These are phyloP conservation scores for Isoetes engelmannii DNA, from an alignment of 83 land plant species.

Conservation along the genomic window DNA sequence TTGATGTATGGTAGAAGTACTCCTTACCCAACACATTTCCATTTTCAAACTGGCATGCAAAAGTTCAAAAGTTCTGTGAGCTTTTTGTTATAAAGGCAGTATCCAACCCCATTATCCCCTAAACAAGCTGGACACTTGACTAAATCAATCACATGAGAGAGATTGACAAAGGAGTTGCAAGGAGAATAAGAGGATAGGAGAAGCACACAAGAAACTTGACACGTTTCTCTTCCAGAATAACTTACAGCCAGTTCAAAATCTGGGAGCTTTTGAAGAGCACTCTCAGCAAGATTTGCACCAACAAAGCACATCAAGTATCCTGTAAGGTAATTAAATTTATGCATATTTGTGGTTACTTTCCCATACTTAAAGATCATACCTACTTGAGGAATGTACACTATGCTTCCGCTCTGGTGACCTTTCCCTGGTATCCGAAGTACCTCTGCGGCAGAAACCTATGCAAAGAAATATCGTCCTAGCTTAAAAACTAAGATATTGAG, in stretches of 20 bases:
- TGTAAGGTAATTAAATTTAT: constrained; percentile 8
- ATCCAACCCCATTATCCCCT: too few species aligned
- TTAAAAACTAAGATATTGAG: background rate
- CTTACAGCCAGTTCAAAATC: constrained; percentile 69
- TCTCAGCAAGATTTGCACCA: constrained; percentile 49
- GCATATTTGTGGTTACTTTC: background rate
- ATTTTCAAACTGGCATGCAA: constrained; percentile 51
- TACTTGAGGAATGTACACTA: constrained; percentile 73
- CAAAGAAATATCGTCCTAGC: background rate
- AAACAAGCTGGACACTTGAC: too few species aligned
- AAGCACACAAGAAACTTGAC: too few species aligned
- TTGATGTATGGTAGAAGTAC: constrained; percentile 71
- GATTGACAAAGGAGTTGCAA: too few species aligned
- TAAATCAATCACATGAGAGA: too few species aligned
- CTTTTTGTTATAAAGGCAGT: too few species aligned
- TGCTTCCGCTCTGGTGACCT: constrained; percentile 21
- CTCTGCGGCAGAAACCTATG: constrained; percentile 1
- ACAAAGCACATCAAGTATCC: constrained; percentile 72
- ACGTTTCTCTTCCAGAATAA: background rate
- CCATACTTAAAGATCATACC: constrained; percentile 33
- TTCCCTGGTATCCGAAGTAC: background rate
- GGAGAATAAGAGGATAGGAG: too few species aligned
- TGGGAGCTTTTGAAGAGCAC: constrained; percentile 35
- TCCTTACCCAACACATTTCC: constrained; percentile 42
- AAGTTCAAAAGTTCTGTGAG: too few species aligned